Conservation (phyloP, 2,329 filamentous ascomycete species). For the Penicillium sp. region DNA sequence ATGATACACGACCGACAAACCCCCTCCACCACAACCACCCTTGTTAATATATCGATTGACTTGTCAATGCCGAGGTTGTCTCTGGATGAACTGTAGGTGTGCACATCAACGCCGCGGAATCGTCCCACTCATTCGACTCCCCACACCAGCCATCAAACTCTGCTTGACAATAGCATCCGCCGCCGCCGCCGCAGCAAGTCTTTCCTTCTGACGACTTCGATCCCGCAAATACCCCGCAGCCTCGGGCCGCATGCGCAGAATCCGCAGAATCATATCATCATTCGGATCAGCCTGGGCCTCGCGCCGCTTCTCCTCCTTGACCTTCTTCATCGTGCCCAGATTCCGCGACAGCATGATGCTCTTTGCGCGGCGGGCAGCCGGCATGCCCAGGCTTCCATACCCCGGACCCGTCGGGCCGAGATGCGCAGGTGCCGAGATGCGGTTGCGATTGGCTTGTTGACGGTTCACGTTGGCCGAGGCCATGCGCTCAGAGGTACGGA, state of each 20-base stretch:
- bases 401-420: slow-evolving; percentile 43
- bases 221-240: slow-evolving; percentile 85
- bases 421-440: slow-evolving; percentile 68
- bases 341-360: slow-evolving; percentile 94
- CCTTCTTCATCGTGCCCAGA: slow-evolving; percentile 91
- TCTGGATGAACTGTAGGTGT: too few species aligned
- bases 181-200: slow-evolving; percentile 83
- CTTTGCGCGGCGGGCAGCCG: slow-evolving; percentile 54
- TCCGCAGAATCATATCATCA: slow-evolving; percentile 96
- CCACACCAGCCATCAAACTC: slow-evolving; percentile 68
- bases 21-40: background rate
- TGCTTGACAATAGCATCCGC: slow-evolving; percentile 94
- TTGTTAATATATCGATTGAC: too few species aligned
- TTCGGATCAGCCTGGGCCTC: slow-evolving; percentile 95
- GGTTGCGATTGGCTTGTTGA: slow-evolving; percentile 69
- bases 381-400: slow-evolving; percentile 54
- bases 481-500: slow-evolving; percentile 96
- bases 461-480: slow-evolving; percentile 80
- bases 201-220: slow-evolving; percentile 88
- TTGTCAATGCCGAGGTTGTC: too few species aligned
- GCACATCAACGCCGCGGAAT: slow-evolving; percentile 34
- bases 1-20: background rate
- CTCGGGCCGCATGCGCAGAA: slow-evolving; percentile 91
- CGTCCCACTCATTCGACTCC: slow-evolving; percentile 55
- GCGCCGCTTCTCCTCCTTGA: slow-evolving; percentile 92